A percentile compares a stretch with the other conserved stretches of the same genome.
Conservation (phyloP, 768 basidiomycete genomes). For the Paxillus ammoniavirescens region DNA sequence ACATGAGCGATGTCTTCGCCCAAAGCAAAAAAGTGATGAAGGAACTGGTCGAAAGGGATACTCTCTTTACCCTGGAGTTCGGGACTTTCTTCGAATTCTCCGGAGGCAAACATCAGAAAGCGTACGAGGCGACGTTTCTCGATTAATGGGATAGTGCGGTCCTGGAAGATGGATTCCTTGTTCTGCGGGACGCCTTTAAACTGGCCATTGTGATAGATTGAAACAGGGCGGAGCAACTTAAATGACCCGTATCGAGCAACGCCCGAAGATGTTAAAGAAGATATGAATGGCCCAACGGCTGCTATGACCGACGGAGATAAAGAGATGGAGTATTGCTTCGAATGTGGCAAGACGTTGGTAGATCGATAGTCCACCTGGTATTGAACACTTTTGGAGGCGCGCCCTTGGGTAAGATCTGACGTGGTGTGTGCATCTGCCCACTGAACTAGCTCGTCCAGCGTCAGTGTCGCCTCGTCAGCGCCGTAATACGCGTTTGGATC, state of each 20-base stretch:
- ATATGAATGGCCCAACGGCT: slow-evolving; percentile 74
- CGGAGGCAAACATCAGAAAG: slow-evolving; percentile 78
- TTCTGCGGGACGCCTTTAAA: slow-evolving; percentile 76
- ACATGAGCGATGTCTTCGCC: slow-evolving; percentile 53
- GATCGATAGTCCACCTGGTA: slow-evolving; percentile 41
- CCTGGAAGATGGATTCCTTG: slow-evolving; percentile 94
- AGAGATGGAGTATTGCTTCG: slow-evolving; percentile 82
- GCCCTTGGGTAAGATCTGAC: slow-evolving; percentile 5
- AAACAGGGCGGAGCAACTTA: slow-evolving; percentile 72
- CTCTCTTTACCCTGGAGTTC: slow-evolving; percentile 59
- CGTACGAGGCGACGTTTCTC: slow-evolving; percentile 94
- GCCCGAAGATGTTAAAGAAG: slow-evolving; percentile 75
- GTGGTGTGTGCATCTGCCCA: slow-evolving; percentile 55
- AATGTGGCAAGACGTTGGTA: slow-evolving; percentile 43
- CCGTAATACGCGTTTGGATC: slow-evolving; percentile 88
- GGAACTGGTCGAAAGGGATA: slow-evolving; percentile 58
- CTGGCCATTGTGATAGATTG: slow-evolving; percentile 49
- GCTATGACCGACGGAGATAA: slow-evolving; percentile 83
- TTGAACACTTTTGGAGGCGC: slow-evolving; percentile 2
- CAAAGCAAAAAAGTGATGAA: slow-evolving; percentile 63
- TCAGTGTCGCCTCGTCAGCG: slow-evolving; percentile 74
- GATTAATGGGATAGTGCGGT: slow-evolving; percentile 66
- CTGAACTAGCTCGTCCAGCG: slow-evolving; percentile 71
- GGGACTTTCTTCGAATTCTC: slow-evolving; percentile 64
- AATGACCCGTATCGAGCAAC: slow-evolving; percentile 93